Evolutionary conservation across 371 early-diverging fungal species (phyloP).

Genomic region (Mortierella sp.): DNA sequence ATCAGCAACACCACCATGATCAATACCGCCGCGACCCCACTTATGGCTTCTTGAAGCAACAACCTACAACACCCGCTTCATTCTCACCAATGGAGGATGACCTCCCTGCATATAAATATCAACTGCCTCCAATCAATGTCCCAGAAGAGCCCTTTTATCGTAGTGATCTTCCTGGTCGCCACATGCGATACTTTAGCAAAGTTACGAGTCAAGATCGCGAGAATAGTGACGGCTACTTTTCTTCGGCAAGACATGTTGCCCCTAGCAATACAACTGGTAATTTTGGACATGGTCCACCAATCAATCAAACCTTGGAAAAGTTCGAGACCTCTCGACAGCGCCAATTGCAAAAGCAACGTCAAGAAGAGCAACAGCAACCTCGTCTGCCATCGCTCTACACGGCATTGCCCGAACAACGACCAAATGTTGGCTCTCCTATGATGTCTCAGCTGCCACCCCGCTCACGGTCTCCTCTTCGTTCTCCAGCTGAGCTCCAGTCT

Average conservation of each 20-base stretch:
- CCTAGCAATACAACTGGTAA: constrained; percentile 54
- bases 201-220: constrained; percentile 49
- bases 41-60: constrained; percentile 28
- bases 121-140: constrained; percentile 46
- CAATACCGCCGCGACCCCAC: constrained; percentile 38
- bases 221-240: constrained; percentile 43
- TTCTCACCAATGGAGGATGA: constrained; percentile 12
- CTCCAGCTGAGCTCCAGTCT: not conserved
- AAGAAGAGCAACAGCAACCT: constrained; percentile 19
- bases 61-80: not conserved
- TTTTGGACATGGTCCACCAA: constrained; percentile 47
- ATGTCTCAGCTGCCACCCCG: constrained; percentile 6
- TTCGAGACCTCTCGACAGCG: constrained; percentile 35
- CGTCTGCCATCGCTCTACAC: constrained; percentile 50
- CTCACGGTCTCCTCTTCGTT: constrained; percentile 7
- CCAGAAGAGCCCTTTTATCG: constrained; percentile 54
- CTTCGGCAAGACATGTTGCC: constrained; percentile 44
- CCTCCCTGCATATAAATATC: constrained; percentile 22
- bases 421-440: constrained; percentile 4
- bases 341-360: constrained; percentile 25
- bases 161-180: constrained; percentile 49
- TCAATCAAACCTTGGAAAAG: constrained; percentile 34
- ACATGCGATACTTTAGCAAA: constrained; percentile 54
- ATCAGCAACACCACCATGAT: constrained; percentile 48
- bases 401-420: constrained; percentile 49